These are phyloP conservation scores for Leccinum cinnamomeum DNA, from an alignment of 1,284 basidiomycete genomes.

Conservation along the genomic window DNA sequence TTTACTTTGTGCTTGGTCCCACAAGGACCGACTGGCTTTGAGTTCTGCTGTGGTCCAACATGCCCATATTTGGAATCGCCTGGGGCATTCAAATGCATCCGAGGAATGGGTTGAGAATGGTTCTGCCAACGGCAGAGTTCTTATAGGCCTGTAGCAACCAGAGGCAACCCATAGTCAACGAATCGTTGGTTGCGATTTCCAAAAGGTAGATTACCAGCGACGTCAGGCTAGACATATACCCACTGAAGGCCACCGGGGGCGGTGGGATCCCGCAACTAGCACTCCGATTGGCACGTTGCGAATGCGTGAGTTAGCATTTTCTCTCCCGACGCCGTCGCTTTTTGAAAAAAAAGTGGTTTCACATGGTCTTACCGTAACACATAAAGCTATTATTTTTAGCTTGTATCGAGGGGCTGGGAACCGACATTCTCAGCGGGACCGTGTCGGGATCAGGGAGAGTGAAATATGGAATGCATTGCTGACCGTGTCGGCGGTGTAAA, in stretches of 20 bases:
- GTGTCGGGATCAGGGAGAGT: neutral
- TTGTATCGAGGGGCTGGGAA: neutral
- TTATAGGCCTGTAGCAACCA: neutral
- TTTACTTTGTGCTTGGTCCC: slow-evolving; percentile 19
- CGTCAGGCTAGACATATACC: neutral
- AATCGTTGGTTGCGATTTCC: neutral
- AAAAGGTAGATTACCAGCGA: neutral
- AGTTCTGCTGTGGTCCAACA: slow-evolving; percentile 11
- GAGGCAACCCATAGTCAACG: neutral
- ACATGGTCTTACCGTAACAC: neutral
- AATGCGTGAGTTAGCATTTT: neutral
- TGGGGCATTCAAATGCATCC: neutral
- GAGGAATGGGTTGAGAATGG: neutral
- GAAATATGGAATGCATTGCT: neutral
- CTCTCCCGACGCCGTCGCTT: neutral
- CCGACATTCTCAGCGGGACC: neutral
- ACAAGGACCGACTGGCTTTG: slow-evolving; percentile 16
- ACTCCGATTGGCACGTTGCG: neutral
- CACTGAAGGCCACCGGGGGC: neutral
- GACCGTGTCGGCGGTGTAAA: slow-evolving; percentile 14
- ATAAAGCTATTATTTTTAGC: slow-evolving; percentile 2
- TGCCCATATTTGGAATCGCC: slow-evolving; percentile 3
- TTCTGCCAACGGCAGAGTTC: neutral
- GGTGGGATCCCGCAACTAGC: neutral
- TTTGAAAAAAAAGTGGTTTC: neutral